Evolutionary conservation across 352 stramenopile species (phyloP), one percentile per base, ranked within the genome.

Genomic region (Phytophthora gonapodyides): DNA sequence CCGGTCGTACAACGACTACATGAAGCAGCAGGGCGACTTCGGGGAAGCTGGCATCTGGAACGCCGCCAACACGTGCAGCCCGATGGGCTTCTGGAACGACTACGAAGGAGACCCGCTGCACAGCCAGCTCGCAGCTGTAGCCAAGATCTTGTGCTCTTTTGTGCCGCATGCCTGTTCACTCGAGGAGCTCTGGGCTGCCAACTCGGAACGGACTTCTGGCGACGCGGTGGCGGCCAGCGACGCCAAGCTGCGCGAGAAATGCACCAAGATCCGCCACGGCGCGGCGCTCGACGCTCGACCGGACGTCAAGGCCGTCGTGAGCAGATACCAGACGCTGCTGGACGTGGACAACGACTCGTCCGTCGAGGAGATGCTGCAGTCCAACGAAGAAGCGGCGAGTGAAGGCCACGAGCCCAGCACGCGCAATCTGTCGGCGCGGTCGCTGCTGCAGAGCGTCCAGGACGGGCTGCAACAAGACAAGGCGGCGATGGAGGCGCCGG

Each of bases 1-100:
- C 30, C 71, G 67, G 9, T 76, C 71, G 41, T 79, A 75, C 61
- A 79, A 76, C 43, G 71, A 79, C 43, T 79, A 72, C 38, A 63
- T 75, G 63, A 79, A 79, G 57, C 44, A 71, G 45, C 59, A 76
- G 40, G 71, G 62, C 13, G 67, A 74, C 30, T 79, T 76, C 19
- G 56, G 67, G 30, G 71, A 79, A 19, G 33, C 69, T 45, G 60
- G 71, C 7, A 54, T 76, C 8, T 79, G 71, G 71, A 79, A 71
- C 37, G 34, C 52, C 1, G 67, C 57, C 11, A 79, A 79, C 27
- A 76, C 67, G 7, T 65, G 55, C 31, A 73, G 37, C 35, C 67
- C 67, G 16, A 58, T 76, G 51, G 57, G 71, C 35, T 79, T 79
- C 50, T 79, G 71, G 71, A 53, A 57, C 37, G 71, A 79, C 33